These are phyloP conservation scores for Pyrenopolyporus hunteri DNA, from an alignment of 495 filamentous ascomycete genomes.

Conservation along the genomic window DNA sequence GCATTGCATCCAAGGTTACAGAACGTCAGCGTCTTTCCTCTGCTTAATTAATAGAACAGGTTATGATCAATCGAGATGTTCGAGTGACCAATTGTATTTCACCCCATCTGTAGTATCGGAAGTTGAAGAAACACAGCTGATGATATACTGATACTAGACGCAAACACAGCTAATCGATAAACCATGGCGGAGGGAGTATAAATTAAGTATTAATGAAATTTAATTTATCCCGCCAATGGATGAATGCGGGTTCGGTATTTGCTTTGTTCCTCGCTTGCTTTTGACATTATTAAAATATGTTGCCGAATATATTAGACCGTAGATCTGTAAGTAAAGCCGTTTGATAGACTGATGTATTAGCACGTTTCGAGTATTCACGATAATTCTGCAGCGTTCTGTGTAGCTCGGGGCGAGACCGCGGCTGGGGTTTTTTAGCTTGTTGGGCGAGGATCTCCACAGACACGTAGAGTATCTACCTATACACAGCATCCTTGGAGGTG, in stretches of 20 bases:
- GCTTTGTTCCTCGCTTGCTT: background rate
- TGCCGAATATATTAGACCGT: conserved; percentile 16
- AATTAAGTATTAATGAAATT: conserved; percentile 19
- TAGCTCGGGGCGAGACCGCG: background rate
- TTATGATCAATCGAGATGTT: background rate
- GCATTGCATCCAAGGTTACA: no score
- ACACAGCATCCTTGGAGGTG: background rate
- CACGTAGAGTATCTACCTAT: background rate
- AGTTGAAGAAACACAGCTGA: background rate
- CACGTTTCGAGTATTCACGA: conserved; percentile 14
- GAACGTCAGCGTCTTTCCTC: no score
- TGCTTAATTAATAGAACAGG: no score
- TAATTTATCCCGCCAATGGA: conserved; percentile 12
- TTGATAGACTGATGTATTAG: conserved; percentile 1
- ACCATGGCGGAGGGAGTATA: background rate
- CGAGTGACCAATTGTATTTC: background rate
- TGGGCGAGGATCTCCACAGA: no score
- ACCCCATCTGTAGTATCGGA: background rate
- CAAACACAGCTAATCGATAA: background rate
- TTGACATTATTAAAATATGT: background rate
- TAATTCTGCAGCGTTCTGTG: background rate
- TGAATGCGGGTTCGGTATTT: background rate
- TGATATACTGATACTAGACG: background rate
- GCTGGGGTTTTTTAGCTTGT: background rate
- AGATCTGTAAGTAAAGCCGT: background rate